Conservation (phyloP, 441 rosid genomes). For the Populus hybrid region DNA sequence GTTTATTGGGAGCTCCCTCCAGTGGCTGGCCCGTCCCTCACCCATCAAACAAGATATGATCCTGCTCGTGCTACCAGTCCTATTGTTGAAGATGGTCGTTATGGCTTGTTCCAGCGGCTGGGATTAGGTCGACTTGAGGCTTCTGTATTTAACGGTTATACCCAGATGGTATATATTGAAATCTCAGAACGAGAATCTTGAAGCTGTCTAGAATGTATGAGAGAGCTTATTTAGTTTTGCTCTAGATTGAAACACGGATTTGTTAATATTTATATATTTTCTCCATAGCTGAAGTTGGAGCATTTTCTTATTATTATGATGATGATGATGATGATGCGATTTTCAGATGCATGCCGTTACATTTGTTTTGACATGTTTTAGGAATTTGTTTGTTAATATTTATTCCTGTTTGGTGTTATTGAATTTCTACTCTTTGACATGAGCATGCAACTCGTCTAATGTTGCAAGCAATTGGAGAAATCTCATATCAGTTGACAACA, state of each 20-base stretch:
- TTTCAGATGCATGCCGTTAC: neutral
- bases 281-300: conserved; percentile 16
- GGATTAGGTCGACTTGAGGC: conserved; percentile 68
- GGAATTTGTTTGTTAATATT: neutral
- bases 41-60: conserved; percentile 86
- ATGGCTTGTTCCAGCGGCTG: conserved; percentile 67
- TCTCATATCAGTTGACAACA: neutral
- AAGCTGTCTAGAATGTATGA: conserved; percentile 15
- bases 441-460: neutral
- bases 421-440: neutral
- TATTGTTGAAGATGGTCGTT: conserved; percentile 82
- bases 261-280: conserved; percentile 29
- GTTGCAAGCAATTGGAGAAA: neutral
- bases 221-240: conserved; percentile 6
- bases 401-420: neutral
- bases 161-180: conserved; percentile 91
- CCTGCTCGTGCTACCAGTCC: conserved; percentile 82
- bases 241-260: conserved; percentile 15
- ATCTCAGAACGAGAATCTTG: conserved; percentile 57
- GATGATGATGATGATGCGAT: neutral
- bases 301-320: neutral
- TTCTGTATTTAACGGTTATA: conserved; percentile 88
- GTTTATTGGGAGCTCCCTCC: conserved; percentile 97
- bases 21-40: conserved; percentile 84
- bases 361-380: neutral